These are phyloP conservation scores for Cryptosporidium parvum DNA, from an alignment of 169 alveolate species.

Conservation along the genomic window DNA sequence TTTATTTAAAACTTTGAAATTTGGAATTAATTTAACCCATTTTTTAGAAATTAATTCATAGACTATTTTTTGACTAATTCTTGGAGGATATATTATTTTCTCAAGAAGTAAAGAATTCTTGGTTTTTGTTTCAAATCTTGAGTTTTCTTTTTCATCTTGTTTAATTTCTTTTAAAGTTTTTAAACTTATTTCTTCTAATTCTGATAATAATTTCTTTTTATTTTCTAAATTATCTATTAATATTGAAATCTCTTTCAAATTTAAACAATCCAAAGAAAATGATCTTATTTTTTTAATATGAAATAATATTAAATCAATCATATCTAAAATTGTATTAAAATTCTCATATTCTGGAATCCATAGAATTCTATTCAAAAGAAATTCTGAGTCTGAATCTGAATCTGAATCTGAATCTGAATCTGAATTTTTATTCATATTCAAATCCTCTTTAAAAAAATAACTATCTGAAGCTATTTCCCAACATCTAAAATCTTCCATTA, in stretches of 20 bases:
- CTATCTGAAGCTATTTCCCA: conserved; percentile 13
- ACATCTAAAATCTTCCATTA: conserved; percentile 23
- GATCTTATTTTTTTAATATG: background rate
- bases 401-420: background rate
- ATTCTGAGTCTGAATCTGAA: background rate
- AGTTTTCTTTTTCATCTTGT: background rate
- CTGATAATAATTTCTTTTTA: background rate
- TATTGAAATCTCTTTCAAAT: background rate
- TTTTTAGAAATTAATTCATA: background rate
- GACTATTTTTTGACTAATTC: background rate
- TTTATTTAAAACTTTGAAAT: background rate
- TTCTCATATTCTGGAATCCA: conserved; percentile 49
- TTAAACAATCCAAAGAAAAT: background rate
- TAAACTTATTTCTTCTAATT: background rate
- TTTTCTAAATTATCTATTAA: background rate
- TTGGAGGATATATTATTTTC: conserved; percentile 21
- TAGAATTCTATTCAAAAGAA: background rate
- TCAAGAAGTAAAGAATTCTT: background rate
- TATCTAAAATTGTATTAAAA: conserved; percentile 30
- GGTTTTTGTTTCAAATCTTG: background rate
- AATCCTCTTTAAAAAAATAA: conserved; percentile 1
- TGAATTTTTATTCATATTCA: background rate
- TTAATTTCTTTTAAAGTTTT: background rate
- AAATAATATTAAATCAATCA: background rate
- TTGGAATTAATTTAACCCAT: conserved; percentile 16